phyloP scores from a whole-genome alignment of 2,329 filamentous ascomycete species.

The Curvularia sp. region DNA sequence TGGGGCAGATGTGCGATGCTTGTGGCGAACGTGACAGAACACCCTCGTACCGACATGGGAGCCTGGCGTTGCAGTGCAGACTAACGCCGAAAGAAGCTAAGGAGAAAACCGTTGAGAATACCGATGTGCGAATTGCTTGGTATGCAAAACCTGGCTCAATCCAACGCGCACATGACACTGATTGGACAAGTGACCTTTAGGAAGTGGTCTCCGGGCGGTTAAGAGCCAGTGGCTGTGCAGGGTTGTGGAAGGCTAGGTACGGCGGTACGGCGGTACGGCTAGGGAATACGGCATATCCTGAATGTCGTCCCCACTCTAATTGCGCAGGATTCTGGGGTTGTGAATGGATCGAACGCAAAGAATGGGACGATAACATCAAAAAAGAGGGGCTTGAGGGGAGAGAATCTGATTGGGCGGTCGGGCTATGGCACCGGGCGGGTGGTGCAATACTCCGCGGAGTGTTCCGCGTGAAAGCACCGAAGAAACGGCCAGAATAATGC shows the following conservation, averaged over 20 bases:
- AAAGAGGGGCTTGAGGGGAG: slow-evolving; percentile 5
- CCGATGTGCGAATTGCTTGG: neutral
- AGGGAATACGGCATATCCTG: slow-evolving; percentile 7
- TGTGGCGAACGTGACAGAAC: slow-evolving; percentile 7
- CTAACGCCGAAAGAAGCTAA: neutral
- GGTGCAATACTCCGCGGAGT: neutral
- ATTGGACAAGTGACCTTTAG: slow-evolving; percentile 3
- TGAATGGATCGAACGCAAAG: neutral
- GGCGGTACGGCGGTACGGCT: no score
- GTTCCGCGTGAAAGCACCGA: neutral
- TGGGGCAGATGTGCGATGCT: neutral
- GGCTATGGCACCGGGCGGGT: neutral
- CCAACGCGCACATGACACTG: neutral
- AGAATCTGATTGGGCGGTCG: slow-evolving; percentile 1
- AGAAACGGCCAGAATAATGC: neutral
- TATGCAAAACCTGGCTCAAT: neutral
- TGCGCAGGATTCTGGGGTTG: slow-evolving; percentile 1
- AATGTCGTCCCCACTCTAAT: neutral
- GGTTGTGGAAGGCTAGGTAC: neutral
- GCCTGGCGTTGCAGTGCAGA: neutral
- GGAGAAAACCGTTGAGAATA: neutral
- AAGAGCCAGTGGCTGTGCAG: slow-evolving; percentile 4
- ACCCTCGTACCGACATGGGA: neutral
- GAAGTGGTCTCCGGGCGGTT: slow-evolving; percentile 7
- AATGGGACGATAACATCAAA: neutral